Evolutionary conservation across 768 basidiomycete species (phyloP).

Genomic region (Serpula lacrymans): DNA sequence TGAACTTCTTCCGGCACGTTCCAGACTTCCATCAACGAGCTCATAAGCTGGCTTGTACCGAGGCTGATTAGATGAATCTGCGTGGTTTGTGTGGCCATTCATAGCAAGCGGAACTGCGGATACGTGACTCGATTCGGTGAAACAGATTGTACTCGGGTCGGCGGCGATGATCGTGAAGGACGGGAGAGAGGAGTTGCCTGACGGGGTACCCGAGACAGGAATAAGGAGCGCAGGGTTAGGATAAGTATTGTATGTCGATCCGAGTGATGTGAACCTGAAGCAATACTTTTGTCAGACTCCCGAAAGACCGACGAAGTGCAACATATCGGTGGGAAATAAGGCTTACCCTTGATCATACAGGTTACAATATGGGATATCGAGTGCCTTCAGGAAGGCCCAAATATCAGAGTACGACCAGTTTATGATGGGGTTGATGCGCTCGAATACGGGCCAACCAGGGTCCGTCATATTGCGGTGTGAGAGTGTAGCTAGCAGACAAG

Average conservation of each 20-base stretch:
- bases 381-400: slow-evolving; percentile 77
- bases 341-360: slow-evolving; percentile 90
- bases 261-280: slow-evolving; percentile 91
- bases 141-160: slow-evolving; percentile 18
- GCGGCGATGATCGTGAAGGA: slow-evolving; percentile 16
- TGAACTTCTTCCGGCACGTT: slow-evolving; percentile 63
- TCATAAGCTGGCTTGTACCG: slow-evolving; percentile 80
- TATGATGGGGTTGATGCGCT: slow-evolving; percentile 93
- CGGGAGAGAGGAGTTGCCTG: slow-evolving; percentile 1
- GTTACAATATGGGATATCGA: slow-evolving; percentile 81
- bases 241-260: slow-evolving; percentile 92
- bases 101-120: too few relatives aligned
- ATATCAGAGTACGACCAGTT: slow-evolving; percentile 91
- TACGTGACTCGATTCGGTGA: slow-evolving; percentile 9
- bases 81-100: slow-evolving; percentile 4
- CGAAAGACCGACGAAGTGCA: background rate
- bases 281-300: background rate
- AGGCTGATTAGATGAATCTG: slow-evolving; percentile 9
- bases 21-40: slow-evolving; percentile 67
- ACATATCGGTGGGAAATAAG: slow-evolving; percentile 3
- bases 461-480: slow-evolving; percentile 79
- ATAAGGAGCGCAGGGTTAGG: slow-evolving; percentile 79
- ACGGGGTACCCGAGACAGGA: slow-evolving; percentile 5
- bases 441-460: slow-evolving; percentile 82
- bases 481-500: slow-evolving; percentile 54